Evolutionary conservation across 176 grass and related monocot species (phyloP), one percentile per base, ranked within the genome.

Genomic region (Rhynchospora pubera): DNA sequence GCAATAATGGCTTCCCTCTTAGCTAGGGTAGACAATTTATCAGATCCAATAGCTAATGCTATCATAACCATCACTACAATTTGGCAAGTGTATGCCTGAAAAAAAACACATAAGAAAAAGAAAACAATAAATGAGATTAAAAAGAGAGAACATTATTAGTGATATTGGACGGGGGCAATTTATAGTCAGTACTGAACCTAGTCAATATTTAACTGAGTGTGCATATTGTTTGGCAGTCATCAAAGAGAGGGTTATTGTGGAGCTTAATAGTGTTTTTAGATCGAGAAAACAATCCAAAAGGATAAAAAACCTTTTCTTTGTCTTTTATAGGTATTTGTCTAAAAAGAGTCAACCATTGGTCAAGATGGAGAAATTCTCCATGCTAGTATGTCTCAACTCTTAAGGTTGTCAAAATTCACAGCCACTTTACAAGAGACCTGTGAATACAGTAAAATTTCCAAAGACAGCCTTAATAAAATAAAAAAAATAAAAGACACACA

Each of bases 51-150:
- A 82, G 96, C 96, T 79, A 99, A 88, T 61, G 96, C 92, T 84
- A 99, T 87, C 96, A 99, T 99, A 18, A 83, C 79, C 96, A 99
- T 95, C 64, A 85, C 96, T 79, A 94, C 91, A 84, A 99, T 99
- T 81, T 99, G 96, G 76, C 96, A 92, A 64, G 95, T 98, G 59
- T 98, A 98, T 64, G 96, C 96, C 90, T 93, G 53, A 76, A 80
- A 80, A 78, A 84, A 44, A 16, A 14, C 79, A 12, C 16, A 6
- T 18, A 87, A 5, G 65, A 75, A 81, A 58, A 16, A 43, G 34
- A 1, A 39, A 39, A 39, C 1, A 15, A 6, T 76, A 22, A 24
- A 84, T 39, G 34, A 39, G 34, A 39, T 39, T 39, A 39, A 48
- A 48, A 28, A 48, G 52, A 80, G 34, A 28, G 34, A 34, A 80